Evolutionary conservation across 768 basidiomycete genomes (phyloP).

Genomic region (Hypsizygus marmoreus): DNA sequence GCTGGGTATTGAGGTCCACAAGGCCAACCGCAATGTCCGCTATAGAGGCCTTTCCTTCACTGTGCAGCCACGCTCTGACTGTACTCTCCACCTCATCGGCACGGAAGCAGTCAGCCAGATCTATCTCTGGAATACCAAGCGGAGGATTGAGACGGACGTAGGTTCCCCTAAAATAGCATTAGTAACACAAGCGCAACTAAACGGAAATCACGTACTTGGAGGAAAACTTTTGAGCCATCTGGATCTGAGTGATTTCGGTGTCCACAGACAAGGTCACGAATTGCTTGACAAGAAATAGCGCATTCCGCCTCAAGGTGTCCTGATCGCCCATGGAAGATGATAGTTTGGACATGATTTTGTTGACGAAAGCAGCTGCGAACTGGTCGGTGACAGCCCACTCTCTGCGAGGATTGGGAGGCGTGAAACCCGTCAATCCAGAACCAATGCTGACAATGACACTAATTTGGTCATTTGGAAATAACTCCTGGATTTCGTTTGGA

Average conservation of each 20-base stretch:
- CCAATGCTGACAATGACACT: constrained; percentile 20
- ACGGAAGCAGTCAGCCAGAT: constrained; percentile 21
- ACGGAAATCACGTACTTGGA: constrained; percentile 6
- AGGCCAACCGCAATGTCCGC: constrained; percentile 6
- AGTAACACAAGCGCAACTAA: not conserved
- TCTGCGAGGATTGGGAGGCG: constrained; percentile 8
- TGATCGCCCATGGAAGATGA: not conserved
- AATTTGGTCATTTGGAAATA: constrained; percentile 20
- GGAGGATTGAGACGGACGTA: constrained; percentile 19
- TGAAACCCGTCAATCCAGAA: constrained; percentile 12
- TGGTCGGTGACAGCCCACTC: constrained; percentile 17
- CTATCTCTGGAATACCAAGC: constrained; percentile 14
- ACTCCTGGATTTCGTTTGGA: constrained; percentile 9
- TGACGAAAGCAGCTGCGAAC: constrained; percentile 12
- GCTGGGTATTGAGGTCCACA: constrained; percentile 12
- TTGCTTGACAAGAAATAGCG: constrained; percentile 17
- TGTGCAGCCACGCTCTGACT: constrained; percentile 13
- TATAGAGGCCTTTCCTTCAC: constrained; percentile 7
- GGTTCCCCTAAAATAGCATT: not conserved
- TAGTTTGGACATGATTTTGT: constrained; percentile 14
- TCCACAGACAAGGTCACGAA: constrained; percentile 17
- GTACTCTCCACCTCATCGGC: constrained; percentile 11
- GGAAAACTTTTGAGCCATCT: not conserved
- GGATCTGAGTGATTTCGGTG: constrained; percentile 13
- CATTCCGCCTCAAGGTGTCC: constrained; percentile 4